Percentiles rank a stretch among this genome's conserved stretches.
phyloP scores from a whole-genome alignment of 2,329 filamentous ascomycete genomes.

The Fusarium brevicatenulatum region DNA sequence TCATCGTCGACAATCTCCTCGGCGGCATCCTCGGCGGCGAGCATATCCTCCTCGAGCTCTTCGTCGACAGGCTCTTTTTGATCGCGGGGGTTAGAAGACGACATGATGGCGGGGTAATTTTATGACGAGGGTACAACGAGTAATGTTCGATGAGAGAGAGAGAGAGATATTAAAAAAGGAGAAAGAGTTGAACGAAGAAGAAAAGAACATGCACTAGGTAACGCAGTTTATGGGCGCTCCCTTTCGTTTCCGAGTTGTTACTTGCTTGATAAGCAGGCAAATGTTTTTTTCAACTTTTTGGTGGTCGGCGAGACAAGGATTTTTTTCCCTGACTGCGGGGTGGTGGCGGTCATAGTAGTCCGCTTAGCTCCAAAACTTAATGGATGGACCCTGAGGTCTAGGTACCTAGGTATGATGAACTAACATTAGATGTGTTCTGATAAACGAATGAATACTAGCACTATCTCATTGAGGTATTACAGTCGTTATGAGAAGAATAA shows the following conservation, averaged over 20 bases:
- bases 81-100: slow-evolving; percentile 44
- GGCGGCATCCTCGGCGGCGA: slow-evolving; percentile 72
- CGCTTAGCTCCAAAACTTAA: not conserved
- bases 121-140: not conserved
- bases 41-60: slow-evolving; percentile 53
- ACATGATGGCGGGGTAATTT: slow-evolving; percentile 47
- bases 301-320: slow-evolving; percentile 37
- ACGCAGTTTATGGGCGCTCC: not conserved
- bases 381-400: not conserved
- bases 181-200: not conserved
- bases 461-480: not conserved
- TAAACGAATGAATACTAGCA: not conserved
- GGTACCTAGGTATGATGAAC: not conserved
- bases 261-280: slow-evolving; percentile 46
- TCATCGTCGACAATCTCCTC: slow-evolving; percentile 77
- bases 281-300: slow-evolving; percentile 21
- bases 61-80: slow-evolving; percentile 40
- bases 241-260: slow-evolving; percentile 20
- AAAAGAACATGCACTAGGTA: not conserved
- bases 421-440: not conserved
- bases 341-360: slow-evolving; percentile 36
- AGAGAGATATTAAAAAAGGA: not conserved
- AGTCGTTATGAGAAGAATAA: not conserved
- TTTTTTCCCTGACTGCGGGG: slow-evolving; percentile 43
- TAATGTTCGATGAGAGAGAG: not conserved